Evolutionary conservation across 73 alveolate species (phyloP).

Genomic region (Paramecium bursaria): DNA sequence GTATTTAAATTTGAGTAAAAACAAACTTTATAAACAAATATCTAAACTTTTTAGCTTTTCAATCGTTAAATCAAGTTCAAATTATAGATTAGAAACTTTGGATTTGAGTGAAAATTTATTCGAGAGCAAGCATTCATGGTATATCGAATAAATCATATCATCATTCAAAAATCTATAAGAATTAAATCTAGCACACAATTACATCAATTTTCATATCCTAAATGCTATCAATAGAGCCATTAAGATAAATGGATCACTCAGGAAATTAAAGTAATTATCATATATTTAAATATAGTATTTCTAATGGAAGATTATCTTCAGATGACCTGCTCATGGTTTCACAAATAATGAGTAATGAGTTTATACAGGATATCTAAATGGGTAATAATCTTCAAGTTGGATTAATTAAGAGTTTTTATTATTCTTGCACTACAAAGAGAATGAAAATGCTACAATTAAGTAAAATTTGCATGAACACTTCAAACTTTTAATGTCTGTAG

Average conservation of each 20-base stretch:
- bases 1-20: conserved; percentile 8
- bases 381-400: neutral
- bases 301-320: neutral
- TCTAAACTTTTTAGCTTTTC: neutral
- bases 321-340: conserved; percentile 12
- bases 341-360: neutral
- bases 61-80: neutral
- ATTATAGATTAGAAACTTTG: conserved; percentile 5
- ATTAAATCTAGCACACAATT: conserved; percentile 2
- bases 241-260: neutral
- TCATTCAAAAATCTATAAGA: neutral
- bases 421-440: conserved; percentile 9
- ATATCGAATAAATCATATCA: neutral
- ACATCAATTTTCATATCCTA: neutral
- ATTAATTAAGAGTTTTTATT: conserved; percentile 9
- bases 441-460: neutral
- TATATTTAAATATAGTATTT: conserved; percentile 10
- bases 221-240: neutral
- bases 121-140: neutral
- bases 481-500: neutral
- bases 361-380: neutral
- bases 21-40: neutral
- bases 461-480: neutral
- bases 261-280: conserved; percentile 11
- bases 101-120: conserved; percentile 18